A percentile compares a stretch with the other conserved stretches of the same genome.
Evolutionary conservation across 2,329 filamentous ascomycete genomes (phyloP).

Genomic region (Alternaria ventricosa): DNA sequence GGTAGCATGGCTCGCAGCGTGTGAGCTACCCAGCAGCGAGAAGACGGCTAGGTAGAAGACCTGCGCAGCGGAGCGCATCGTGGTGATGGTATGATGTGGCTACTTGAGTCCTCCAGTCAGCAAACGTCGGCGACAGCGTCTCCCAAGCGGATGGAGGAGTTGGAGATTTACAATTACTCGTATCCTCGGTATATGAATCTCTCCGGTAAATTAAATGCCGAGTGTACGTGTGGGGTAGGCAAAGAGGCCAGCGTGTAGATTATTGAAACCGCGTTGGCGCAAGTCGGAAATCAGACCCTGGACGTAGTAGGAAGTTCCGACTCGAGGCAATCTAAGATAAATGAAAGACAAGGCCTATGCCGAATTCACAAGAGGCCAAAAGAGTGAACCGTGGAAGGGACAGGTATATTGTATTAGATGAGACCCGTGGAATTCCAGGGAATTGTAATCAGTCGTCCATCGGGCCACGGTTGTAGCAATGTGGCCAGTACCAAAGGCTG

Average conservation of each 20-base stretch:
- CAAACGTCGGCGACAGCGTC: conserved; percentile 40
- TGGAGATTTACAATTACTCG: conserved; percentile 25
- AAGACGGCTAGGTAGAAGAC: conserved; percentile 69
- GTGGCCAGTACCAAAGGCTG: conserved; percentile 36
- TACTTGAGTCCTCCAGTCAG: conserved; percentile 40
- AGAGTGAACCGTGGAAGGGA: conserved; percentile 23
- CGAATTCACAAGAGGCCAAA: conserved; percentile 14
- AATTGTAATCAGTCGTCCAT: conserved; percentile 44
- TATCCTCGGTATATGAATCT: conserved; percentile 29
- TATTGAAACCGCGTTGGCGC: conserved; percentile 31
- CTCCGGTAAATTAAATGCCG: conserved; percentile 23
- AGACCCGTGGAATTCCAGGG: conserved; percentile 6
- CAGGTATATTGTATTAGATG: conserved; percentile 27
- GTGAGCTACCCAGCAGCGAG: conserved; percentile 60
- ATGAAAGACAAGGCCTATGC: conserved; percentile 28
- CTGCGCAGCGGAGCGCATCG: conserved; percentile 61
- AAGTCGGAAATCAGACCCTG: conserved; percentile 19
- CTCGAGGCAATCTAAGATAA: conserved; percentile 21
- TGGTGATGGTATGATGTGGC: conserved; percentile 15
- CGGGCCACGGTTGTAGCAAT: conserved; percentile 40
- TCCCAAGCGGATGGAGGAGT: conserved; percentile 16
- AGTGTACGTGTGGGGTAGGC: conserved; percentile 33
- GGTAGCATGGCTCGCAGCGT: conserved; percentile 48
- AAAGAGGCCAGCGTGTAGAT: conserved; percentile 48
- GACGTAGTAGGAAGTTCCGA: conserved; percentile 32